Evolutionary conservation across 2,329 filamentous ascomycete genomes (phyloP), one percentile per base, ranked within the genome.

Genomic region (Venturia aucupariae): DNA sequence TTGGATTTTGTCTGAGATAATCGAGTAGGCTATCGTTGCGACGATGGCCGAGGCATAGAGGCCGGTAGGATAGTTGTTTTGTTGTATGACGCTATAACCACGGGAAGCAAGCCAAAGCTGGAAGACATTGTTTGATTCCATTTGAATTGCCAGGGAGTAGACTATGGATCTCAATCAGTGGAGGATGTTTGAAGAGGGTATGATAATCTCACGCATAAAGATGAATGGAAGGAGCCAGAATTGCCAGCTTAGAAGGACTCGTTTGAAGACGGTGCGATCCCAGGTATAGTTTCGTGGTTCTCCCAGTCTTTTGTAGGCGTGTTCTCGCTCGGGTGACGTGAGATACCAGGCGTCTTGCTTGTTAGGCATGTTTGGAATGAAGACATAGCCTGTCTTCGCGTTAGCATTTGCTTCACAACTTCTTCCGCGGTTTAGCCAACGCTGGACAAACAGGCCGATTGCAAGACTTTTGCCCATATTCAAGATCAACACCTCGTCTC

Each of bases 1-100:
- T 24, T 74, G 72, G 0, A 78, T 72, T 48, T 71, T 75, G 68
- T 79, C 77, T 19, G 76, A 79, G 22, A 78, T 71, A 27, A 72
- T 69, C 27, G 77, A 75, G 68, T 79, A 79, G 17, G 72, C 35
- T 17, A 79, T 69, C 0, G 77, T 80, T 1, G 75, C 77, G 0
- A 78, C 65, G 38, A 79, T 79, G 15, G 75, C 78, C 0, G 74
- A 74, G 0, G 74, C 78, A 64, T 78, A 77, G 19, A 76, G 71
- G 0, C 69, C 75, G 0, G 77, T 79, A 0, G 78, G 78, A 60
- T 79, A 79, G 66, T 77, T 79, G 68, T 80, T 79, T 64, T 80
- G 75, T 66, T 80, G 75, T 10, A 78, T 70, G 2, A 75, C 70
- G 3, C 70, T 75, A 66, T 79, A 79, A 3, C 78, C 77, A 3